These are phyloP conservation scores for Scenedesmus sp. DNA, from an alignment of 163 green algal genomes.

Conservation along the genomic window DNA sequence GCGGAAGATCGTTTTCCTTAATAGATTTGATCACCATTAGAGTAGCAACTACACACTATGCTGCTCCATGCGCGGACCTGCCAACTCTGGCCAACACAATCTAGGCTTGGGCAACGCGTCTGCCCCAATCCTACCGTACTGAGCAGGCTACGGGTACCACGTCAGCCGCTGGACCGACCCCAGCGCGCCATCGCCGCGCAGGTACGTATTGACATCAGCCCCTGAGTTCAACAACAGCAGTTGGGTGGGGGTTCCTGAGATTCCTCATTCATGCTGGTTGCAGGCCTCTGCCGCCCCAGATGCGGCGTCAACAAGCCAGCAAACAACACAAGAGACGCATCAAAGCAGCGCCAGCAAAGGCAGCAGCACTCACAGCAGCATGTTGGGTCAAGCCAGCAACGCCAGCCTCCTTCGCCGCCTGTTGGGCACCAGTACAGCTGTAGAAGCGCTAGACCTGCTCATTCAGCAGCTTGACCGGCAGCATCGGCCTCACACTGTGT, in stretches of 20 bases:
- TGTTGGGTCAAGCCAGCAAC: background rate
- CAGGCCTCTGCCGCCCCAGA: slow-evolving; percentile 5
- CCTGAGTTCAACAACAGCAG: background rate
- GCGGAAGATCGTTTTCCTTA: background rate
- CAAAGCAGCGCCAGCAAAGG: slow-evolving; percentile 20
- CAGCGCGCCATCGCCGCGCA: background rate
- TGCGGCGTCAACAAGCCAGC: slow-evolving; percentile 4
- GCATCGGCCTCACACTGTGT: slow-evolving; percentile 1
- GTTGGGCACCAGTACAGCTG: slow-evolving; percentile 14
- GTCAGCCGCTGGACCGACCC: background rate
- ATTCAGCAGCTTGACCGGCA: slow-evolving; percentile 35
- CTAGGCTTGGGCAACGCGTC: background rate
- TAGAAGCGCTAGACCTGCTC: slow-evolving; percentile 55
- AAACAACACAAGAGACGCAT: background rate
- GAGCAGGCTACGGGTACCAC: background rate
- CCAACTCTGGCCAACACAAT: background rate
- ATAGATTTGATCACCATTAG: background rate
- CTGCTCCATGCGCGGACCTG: background rate
- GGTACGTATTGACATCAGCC: background rate
- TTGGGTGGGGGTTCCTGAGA: background rate
- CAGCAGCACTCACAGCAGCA: slow-evolving; percentile 5
- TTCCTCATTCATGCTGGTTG: background rate
- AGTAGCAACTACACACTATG: background rate
- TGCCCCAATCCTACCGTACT: background rate
- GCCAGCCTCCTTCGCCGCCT: slow-evolving; percentile 41